A percentile compares a stretch with the other conserved stretches of the same genome.
These are phyloP conservation scores for Rhizophagus sp. DNA, from an alignment of 192 early-diverging fungal genomes.

Conservation along the genomic window DNA sequence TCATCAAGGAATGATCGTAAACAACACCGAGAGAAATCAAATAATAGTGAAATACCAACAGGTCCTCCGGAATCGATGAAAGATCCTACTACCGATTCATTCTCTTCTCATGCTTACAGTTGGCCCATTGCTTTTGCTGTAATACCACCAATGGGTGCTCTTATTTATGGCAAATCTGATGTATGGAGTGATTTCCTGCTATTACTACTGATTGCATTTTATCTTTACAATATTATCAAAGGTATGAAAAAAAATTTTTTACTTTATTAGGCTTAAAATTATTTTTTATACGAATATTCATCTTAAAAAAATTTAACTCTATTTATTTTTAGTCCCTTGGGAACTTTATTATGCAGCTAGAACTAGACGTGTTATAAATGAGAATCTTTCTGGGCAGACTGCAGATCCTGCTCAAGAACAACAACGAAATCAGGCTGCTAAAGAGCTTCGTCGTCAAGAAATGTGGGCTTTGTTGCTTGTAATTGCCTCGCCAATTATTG, in stretches of 20 bases:
- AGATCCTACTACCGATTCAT: slow-evolving; percentile 34
- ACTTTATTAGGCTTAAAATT: not conserved
- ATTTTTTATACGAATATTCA: not conserved
- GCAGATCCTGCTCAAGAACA: slow-evolving; percentile 39
- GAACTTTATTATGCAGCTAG: slow-evolving; percentile 57
- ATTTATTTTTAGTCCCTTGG: slow-evolving; percentile 53
- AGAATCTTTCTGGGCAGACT: slow-evolving; percentile 28
- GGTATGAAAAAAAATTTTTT: slow-evolving; percentile 40
- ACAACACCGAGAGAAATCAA: not conserved
- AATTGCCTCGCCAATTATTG: slow-evolving; percentile 51
- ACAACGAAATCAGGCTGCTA: slow-evolving; percentile 36
- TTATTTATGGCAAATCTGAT: slow-evolving; percentile 60
- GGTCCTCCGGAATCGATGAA: slow-evolving; percentile 31
- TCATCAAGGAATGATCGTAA: not conserved
- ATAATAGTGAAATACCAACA: slow-evolving; percentile 21
- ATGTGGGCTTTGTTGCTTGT: slow-evolving; percentile 50
- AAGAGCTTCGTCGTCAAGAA: slow-evolving; percentile 53
- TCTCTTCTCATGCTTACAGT: slow-evolving; percentile 46
- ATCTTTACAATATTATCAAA: slow-evolving; percentile 62
- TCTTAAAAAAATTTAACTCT: not conserved
- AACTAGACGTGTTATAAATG: slow-evolving; percentile 45
- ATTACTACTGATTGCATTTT: slow-evolving; percentile 55
- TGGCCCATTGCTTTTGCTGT: slow-evolving; percentile 64
- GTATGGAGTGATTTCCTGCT: slow-evolving; percentile 61
- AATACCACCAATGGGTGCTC: slow-evolving; percentile 54